phyloP scores from a whole-genome alignment of 177 flowering plant species.

The Vitis hybrid region DNA sequence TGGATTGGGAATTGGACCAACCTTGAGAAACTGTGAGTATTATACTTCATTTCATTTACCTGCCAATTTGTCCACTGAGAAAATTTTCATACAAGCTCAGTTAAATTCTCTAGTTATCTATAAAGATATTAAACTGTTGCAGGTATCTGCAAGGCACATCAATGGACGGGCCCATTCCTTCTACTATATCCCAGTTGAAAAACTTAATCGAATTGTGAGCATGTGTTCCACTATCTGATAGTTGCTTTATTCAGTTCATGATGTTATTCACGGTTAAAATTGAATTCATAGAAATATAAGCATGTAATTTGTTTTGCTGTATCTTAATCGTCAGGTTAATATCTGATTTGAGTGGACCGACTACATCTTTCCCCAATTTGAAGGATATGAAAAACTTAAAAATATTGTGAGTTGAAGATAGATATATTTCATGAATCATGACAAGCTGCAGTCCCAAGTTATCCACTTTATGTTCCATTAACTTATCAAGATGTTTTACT shows the following conservation, averaged over 20 bases:
- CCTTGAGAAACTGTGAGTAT: conserved; percentile 56
- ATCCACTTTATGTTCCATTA: not conserved
- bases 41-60: not conserved
- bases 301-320: not conserved
- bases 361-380: conserved; percentile 56
- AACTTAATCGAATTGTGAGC: conserved; percentile 63
- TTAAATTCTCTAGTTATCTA: too few relatives aligned
- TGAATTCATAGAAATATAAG: not conserved
- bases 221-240: not conserved
- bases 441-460: not conserved
- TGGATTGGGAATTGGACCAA: conserved; percentile 78
- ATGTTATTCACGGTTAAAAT: not conserved
- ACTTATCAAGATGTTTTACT: not conserved
- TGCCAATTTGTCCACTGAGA: not conserved
- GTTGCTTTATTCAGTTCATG: not conserved
- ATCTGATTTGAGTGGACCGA: conserved; percentile 61
- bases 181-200: conserved; percentile 46
- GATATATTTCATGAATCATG: not conserved
- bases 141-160: conserved; percentile 84
- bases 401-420: conserved; percentile 56
- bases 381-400: conserved; percentile 31
- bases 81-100: too few relatives aligned
- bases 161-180: conserved; percentile 83
- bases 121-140: conserved; percentile 10
- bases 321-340: conserved; percentile 63